Base-by-base conservation (phyloP, 1,139 yeast genomes). In the Kodamaea anthophila region DNA sequence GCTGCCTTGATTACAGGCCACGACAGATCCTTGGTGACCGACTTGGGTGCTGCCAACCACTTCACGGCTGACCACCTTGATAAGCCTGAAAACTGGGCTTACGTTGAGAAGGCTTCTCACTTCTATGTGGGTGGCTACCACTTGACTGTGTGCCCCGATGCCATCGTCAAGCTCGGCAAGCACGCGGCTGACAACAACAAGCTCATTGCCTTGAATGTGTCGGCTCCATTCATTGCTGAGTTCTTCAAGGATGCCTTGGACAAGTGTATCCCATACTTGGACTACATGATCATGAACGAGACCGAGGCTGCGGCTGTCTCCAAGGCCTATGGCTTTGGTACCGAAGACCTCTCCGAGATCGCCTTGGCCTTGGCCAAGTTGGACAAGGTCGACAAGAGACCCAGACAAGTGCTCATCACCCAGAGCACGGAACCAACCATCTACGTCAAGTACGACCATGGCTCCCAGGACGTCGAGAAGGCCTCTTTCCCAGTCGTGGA, bases 71-170 rank as follows among this genome's bases (percentile, higher is more conserved):
- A 75, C 35, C 98, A 93, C 60, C 74, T 91, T 54, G 78, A 85
- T 54, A 74, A 74, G 53, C 85, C 94, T 42, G 94, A 83, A 63
- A 86, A 88, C 72, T 88, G 97, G 97, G 65, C 65, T 43, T 64
- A 71, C 37, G 95, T 91, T 37, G 86, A 85, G 62, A 70, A 66
- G 32, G 97, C 94, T 40, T 70, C 79, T 58, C 73, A 66, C 53
- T 91, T 65, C 70, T 91, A 91, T 72, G 83, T 91, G 52, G 98
- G 97, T 52, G 98, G 98, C 16, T 91, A 81, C 85, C 98, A 93
- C 64, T 74, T 91, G 63, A 91, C 99, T 36, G 98, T 93, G 41
- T 84, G 94, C 43, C 96, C 96, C 43, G 94, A 82, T 41, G 96
- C 98, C 34, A 91, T 91, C 52, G 69, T 74, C 45, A 77, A 82